Evolutionary conservation across 2,329 filamentous ascomycete genomes (phyloP).

Genomic region (Dryadomyces quercus-mongolicae): DNA sequence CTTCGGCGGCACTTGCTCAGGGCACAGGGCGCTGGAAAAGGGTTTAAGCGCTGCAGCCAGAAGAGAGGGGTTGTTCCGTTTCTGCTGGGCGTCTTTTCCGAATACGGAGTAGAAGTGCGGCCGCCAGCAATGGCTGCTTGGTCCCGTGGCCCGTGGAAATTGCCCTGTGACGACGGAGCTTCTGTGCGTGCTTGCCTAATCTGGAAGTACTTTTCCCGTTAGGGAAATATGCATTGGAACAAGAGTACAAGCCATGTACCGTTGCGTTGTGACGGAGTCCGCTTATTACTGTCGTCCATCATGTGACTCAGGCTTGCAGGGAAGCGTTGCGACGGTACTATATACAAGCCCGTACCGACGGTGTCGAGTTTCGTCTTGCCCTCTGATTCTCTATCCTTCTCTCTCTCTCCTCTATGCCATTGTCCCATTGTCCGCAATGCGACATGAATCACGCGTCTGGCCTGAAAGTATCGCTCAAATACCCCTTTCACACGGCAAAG

Average conservation of each 20-base stretch:
- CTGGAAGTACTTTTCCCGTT: neutral
- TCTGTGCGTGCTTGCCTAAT: neutral
- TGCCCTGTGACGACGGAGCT: neutral
- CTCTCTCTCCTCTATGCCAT: too few species aligned
- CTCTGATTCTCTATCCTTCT: too few species aligned
- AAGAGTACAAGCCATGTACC: neutral
- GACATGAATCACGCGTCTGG: too few species aligned
- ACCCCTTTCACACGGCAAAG: too few species aligned
- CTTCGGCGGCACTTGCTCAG: neutral
- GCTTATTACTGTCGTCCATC: neutral
- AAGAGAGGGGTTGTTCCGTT: too few species aligned
- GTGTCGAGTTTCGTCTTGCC: neutral
- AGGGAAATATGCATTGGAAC: neutral
- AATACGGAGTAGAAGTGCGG: neutral
- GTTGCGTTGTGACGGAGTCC: neutral
- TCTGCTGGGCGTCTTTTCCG: neutral
- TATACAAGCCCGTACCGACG: neutral
- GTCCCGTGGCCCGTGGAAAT: neutral
- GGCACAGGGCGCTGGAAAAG: neutral
- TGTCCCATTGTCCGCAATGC: too few species aligned
- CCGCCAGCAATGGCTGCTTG: too few species aligned
- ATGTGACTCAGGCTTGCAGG: neutral
- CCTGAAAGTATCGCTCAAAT: too few species aligned
- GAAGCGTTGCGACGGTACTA: neutral
- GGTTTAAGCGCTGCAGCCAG: too few species aligned